phyloP scores from a whole-genome alignment of 208 protist species.

The Leishmania arabica region DNA sequence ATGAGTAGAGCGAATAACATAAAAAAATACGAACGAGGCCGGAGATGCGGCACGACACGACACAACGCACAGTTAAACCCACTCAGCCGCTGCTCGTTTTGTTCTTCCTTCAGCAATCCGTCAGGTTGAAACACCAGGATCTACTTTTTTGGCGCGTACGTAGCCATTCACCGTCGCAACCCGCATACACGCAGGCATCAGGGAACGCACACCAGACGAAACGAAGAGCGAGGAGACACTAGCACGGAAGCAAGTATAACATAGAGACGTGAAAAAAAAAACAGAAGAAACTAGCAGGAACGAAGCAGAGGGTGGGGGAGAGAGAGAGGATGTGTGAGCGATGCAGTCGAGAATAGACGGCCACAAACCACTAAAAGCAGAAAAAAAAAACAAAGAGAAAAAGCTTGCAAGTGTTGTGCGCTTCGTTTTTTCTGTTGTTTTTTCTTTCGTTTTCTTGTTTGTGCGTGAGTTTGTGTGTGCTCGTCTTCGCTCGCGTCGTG shows the following conservation, averaged over 20 bases:
- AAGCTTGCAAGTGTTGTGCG: no score
- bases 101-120: not conserved
- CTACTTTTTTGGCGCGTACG: not conserved
- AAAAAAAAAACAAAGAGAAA: no score
- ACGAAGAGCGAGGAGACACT: not conserved
- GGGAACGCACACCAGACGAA: not conserved
- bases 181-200: not conserved
- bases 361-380: no score
- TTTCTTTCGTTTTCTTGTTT: no score
- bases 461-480: no score
- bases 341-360: no score
- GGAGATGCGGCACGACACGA: not conserved
- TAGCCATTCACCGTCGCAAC: not conserved
- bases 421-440: no score
- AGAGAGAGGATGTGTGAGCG: not conserved
- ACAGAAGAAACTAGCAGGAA: conserved; percentile 1
- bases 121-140: not conserved
- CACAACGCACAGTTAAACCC: not conserved
- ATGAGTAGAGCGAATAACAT: not conserved
- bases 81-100: not conserved
- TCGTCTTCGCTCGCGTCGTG: no score
- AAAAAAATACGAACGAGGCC: not conserved
- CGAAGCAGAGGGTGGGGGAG: not conserved
- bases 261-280: not conserved
- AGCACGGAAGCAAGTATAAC: conserved; percentile 6